Evolutionary conservation across 2,329 filamentous ascomycete genomes (phyloP).

Genomic region (Passalora sequoiae): DNA sequence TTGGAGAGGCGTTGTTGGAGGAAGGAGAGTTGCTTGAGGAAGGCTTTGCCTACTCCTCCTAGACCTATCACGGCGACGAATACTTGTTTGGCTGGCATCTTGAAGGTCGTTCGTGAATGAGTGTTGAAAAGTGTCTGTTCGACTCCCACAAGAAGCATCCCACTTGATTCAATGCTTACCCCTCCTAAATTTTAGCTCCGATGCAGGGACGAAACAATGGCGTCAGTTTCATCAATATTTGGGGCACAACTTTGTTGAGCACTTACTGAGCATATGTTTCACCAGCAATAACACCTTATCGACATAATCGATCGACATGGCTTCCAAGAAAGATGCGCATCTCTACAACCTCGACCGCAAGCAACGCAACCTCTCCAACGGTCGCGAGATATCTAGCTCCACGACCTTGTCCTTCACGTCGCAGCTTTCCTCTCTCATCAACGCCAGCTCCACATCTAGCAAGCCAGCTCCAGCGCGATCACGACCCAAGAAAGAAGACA

Average conservation of each 20-base stretch:
- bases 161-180: too few relatives aligned
- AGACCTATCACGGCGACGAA: slow-evolving; percentile 56
- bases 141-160: too few relatives aligned
- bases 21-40: slow-evolving; percentile 72
- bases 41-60: slow-evolving; percentile 87
- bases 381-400: slow-evolving; percentile 63
- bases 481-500: slow-evolving; percentile 60
- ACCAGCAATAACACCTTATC: background rate
- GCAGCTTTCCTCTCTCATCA: slow-evolving; percentile 76
- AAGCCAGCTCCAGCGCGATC: slow-evolving; percentile 44
- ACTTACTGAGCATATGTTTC: background rate
- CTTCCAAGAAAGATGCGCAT: slow-evolving; percentile 16
- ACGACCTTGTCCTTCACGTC: slow-evolving; percentile 80
- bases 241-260: background rate
- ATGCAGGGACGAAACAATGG: too few relatives aligned
- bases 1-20: slow-evolving; percentile 57
- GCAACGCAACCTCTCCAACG: slow-evolving; percentile 53
- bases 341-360: slow-evolving; percentile 18
- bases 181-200: too few relatives aligned
- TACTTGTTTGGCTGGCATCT: slow-evolving; percentile 22
- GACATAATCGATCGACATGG: too few relatives aligned
- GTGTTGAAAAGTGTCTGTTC: too few relatives aligned
- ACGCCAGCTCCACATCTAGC: slow-evolving; percentile 40
- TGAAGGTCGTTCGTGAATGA: background rate
- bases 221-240: too few relatives aligned